phyloP scores from a whole-genome alignment of 495 filamentous ascomycete species.

The Chaetomium cochliodes region DNA sequence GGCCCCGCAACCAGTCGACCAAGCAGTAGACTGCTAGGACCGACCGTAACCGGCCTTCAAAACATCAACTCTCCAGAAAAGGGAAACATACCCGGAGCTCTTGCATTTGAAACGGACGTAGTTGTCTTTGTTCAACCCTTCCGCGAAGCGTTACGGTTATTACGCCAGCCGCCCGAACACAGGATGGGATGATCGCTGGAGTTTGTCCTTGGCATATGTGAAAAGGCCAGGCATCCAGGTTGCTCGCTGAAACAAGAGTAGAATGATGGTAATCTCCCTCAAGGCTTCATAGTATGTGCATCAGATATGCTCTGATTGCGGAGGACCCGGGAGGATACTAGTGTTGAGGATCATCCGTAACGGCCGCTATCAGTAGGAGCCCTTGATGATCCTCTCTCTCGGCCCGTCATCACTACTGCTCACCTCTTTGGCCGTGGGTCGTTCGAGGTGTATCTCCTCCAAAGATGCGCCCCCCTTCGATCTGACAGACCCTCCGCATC shows the following conservation, averaged over 20 bases:
- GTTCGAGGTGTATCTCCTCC: too few relatives aligned
- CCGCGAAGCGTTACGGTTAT: conserved; percentile 4
- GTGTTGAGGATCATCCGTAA: neutral
- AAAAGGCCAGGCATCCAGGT: neutral
- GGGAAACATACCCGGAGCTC: neutral
- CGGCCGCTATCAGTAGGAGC: neutral
- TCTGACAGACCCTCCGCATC: too few relatives aligned
- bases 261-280: too few relatives aligned
- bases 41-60: neutral
- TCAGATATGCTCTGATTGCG: neutral
- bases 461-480: too few relatives aligned
- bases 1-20: neutral
- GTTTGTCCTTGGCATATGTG: neutral
- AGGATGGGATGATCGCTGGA: neutral
- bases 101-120: neutral
- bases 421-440: too few relatives aligned
- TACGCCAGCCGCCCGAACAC: neutral
- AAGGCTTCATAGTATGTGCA: neutral
- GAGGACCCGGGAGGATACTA: neutral
- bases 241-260: neutral
- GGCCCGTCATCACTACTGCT: too few relatives aligned
- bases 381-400: neutral
- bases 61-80: neutral
- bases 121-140: neutral
- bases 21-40: neutral